Percentiles rank a stretch among this genome's conserved stretches.
Conservation (phyloP, 108 stramenopile species). For the Discostella stelligeroides region DNA sequence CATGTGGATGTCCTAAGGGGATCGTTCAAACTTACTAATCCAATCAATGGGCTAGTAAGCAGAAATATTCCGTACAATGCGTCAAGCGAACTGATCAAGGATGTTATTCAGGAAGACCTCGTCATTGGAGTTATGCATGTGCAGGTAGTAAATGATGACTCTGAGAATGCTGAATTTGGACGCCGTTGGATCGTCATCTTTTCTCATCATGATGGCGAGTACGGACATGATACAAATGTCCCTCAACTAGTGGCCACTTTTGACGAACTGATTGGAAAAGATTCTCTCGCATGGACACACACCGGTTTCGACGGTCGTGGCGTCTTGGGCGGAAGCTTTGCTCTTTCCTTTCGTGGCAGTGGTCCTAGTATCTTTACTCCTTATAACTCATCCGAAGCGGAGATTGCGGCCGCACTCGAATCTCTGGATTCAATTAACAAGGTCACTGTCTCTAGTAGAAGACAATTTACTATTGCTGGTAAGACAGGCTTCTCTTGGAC, state of each 20-base stretch:
- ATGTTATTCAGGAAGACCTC: slow-evolving; percentile 56
- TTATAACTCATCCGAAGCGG: slow-evolving; percentile 43
- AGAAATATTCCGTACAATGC: slow-evolving; percentile 41
- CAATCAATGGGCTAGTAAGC: slow-evolving; percentile 25
- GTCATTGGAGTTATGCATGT: slow-evolving; percentile 43
- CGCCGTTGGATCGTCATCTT: slow-evolving; percentile 61
- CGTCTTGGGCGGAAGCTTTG: slow-evolving; percentile 52
- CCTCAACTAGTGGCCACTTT: slow-evolving; percentile 38
- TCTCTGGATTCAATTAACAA: slow-evolving; percentile 51
- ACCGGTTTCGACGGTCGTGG: slow-evolving; percentile 45
- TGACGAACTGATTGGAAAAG: slow-evolving; percentile 28
- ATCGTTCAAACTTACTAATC: slow-evolving; percentile 52
- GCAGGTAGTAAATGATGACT: slow-evolving; percentile 33
- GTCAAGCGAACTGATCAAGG: slow-evolving; percentile 28
- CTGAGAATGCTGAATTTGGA: slow-evolving; percentile 50
- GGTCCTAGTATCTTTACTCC: slow-evolving; percentile 31
- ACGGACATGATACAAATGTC: slow-evolving; percentile 35
- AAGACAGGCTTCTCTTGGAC: slow-evolving; percentile 47
- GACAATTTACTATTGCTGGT: slow-evolving; percentile 15
- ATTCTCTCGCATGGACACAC: slow-evolving; percentile 43
- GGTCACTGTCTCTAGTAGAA: slow-evolving; percentile 39
- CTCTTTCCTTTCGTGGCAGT: slow-evolving; percentile 46
- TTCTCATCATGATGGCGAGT: slow-evolving; percentile 36
- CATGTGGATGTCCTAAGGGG: slow-evolving; percentile 52
- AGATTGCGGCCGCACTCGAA: slow-evolving; percentile 47